These are phyloP conservation scores for Trichopus zeylanicus DNA, from an alignment of 116 monocot genomes.

Conservation along the genomic window DNA sequence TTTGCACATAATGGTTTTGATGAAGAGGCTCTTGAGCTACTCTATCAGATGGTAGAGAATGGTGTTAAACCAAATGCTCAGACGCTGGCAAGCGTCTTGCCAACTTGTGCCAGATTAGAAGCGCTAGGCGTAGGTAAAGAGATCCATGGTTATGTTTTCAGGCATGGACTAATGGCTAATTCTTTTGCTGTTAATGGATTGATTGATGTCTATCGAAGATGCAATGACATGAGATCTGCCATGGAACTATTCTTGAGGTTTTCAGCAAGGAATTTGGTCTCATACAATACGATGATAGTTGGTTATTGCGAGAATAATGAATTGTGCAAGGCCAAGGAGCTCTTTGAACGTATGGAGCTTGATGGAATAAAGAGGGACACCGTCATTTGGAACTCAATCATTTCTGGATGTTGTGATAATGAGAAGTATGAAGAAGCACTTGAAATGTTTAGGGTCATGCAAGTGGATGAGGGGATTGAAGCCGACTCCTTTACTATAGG, in stretches of 20 bases:
- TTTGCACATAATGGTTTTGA: slow-evolving; percentile 17
- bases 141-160: slow-evolving; percentile 16
- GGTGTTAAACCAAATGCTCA: slow-evolving; percentile 4
- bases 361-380: slow-evolving; percentile 6
- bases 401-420: slow-evolving; percentile 6
- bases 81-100: slow-evolving; percentile 11
- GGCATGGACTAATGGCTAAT: slow-evolving; percentile 10
- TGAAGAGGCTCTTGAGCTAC: slow-evolving; percentile 4
- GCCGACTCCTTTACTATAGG: slow-evolving; percentile 10
- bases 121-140: slow-evolving; percentile 9
- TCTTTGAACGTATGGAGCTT: slow-evolving; percentile 9
- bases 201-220: slow-evolving; percentile 19
- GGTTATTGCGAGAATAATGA: slow-evolving; percentile 8
- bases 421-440: background rate
- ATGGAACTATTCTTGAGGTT: background rate
- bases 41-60: background rate
- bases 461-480: background rate
- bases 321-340: slow-evolving; percentile 8
- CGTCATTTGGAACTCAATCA: slow-evolving; percentile 3
- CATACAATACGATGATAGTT: slow-evolving; percentile 12
- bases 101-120: slow-evolving; percentile 13
- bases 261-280: background rate
- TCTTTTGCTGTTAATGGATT: slow-evolving; percentile 23
- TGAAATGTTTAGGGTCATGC: slow-evolving; percentile 5
- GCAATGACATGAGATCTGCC: slow-evolving; percentile 5